Evolutionary conservation across 1,139 yeast species (phyloP).

Genomic region (Candida sp.): DNA sequence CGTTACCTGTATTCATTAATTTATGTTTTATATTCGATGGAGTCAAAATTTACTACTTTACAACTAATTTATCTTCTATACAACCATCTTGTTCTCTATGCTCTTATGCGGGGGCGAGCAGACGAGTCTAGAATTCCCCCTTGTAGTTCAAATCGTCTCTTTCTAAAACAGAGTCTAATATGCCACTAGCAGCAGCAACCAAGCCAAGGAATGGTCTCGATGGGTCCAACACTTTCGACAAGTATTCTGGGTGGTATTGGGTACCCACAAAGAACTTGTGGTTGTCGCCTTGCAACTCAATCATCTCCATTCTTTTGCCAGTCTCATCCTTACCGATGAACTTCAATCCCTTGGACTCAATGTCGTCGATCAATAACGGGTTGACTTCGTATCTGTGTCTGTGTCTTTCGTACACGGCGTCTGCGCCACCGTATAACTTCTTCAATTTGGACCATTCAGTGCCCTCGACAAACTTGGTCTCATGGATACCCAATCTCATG

Average conservation of each 20-base stretch:
- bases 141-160: conserved; percentile 48
- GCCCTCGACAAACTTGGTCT: conserved; percentile 77
- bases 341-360: conserved; percentile 79
- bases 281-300: conserved; percentile 60
- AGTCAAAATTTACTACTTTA: not conserved
- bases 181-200: conserved; percentile 91
- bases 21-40: not conserved
- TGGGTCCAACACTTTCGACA: conserved; percentile 95
- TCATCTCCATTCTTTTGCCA: conserved; percentile 91
- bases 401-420: conserved; percentile 87
- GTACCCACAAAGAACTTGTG: conserved; percentile 96
- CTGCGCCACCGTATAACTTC: conserved; percentile 77
- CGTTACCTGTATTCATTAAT: not conserved
- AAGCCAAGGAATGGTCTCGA: conserved; percentile 96
- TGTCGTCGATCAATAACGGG: conserved; percentile 72
- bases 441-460: conserved; percentile 77
- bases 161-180: conserved; percentile 62
- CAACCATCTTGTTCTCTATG: not conserved
- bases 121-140: conserved; percentile 43
- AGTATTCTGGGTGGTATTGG: conserved; percentile 98
- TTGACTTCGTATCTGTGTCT: conserved; percentile 98
- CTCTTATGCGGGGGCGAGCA: not conserved
- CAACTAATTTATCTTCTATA: conserved; percentile 2
- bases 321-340: conserved; percentile 95
- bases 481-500: conserved; percentile 96